Percentiles rank a stretch among this genome's conserved stretches.
Conservation (phyloP, 768 basidiomycete species). For the Pseudohyphozyma bogoriensis region DNA sequence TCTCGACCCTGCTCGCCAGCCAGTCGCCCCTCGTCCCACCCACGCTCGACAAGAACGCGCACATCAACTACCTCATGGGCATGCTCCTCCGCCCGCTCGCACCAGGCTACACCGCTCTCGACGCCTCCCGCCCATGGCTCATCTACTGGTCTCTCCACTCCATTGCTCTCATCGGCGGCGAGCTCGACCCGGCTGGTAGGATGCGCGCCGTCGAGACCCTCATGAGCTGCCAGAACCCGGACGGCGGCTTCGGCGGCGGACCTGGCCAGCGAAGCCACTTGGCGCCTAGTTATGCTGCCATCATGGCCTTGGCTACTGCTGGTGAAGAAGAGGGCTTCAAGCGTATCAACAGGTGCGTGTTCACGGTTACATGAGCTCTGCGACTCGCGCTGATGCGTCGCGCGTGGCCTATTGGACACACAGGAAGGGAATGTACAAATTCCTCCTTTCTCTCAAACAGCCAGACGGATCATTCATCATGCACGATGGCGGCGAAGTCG, state of each 20-base stretch:
- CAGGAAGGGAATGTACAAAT: conserved; percentile 57
- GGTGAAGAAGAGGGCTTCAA: conserved; percentile 78
- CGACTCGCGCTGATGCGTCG: not conserved
- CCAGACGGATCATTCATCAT: conserved; percentile 89
- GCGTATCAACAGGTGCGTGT: conserved; percentile 61
- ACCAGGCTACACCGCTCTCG: conserved; percentile 64
- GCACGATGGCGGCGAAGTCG: conserved; percentile 75
- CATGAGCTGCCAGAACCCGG: conserved; percentile 66
- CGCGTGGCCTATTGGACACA: no score
- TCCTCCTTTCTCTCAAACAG: conserved; percentile 86
- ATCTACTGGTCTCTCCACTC: conserved; percentile 85
- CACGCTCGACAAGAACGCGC: not conserved
- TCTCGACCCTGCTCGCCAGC: conserved; percentile 12
- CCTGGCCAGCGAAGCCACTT: conserved; percentile 80
- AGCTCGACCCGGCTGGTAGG: conserved; percentile 12
- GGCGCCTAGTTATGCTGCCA: conserved; percentile 77
- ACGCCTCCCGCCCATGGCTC: conserved; percentile 92
- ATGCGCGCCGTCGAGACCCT: conserved; percentile 59
- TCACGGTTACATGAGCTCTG: no score
- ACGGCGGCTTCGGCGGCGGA: conserved; percentile 87
- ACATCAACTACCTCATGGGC: conserved; percentile 54
- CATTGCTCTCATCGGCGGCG: conserved; percentile 48
- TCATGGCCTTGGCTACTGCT: conserved; percentile 71
- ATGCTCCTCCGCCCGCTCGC: conserved; percentile 66
- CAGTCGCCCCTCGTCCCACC: not conserved